Evolutionary conservation across 306 rosid genomes (phyloP).

Genomic region (Ammopiptanthus mongolicus): DNA sequence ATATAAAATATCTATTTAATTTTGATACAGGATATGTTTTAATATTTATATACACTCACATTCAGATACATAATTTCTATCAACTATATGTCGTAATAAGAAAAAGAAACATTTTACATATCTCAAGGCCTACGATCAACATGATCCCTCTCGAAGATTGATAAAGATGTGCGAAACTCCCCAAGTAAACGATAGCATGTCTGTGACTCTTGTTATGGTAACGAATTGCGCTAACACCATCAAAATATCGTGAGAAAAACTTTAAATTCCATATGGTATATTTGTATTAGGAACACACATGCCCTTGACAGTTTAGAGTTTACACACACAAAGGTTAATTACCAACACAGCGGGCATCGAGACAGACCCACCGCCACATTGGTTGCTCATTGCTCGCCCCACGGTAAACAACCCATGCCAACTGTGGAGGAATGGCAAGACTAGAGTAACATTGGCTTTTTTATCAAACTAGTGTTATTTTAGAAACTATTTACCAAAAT

Average conservation of each 20-base stretch:
- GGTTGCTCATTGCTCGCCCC: conserved; percentile 11
- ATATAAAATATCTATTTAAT: too few species aligned
- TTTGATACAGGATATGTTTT: too few species aligned
- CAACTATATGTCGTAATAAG: too few species aligned
- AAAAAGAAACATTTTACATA: too few species aligned
- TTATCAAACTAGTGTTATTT: too few species aligned
- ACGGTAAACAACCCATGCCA: conserved; percentile 18
- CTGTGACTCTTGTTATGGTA: not conserved
- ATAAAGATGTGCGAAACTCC: not conserved
- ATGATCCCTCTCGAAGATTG: not conserved
- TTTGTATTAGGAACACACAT: not conserved
- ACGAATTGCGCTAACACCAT: not conserved
- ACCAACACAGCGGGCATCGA: not conserved
- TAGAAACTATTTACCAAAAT: too few species aligned
- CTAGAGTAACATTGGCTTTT: too few species aligned
- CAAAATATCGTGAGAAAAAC: not conserved
- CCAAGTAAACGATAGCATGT: not conserved
- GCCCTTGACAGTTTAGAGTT: too few species aligned
- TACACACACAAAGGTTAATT: not conserved
- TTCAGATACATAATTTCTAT: too few species aligned
- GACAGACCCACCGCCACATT: not conserved
- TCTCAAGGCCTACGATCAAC: not conserved
- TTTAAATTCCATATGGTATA: not conserved
- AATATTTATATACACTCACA: too few species aligned
- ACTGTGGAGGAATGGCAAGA: not conserved